These are phyloP conservation scores for Aspergillus floridensis DNA, from an alignment of 2,329 filamentous ascomycete genomes.

Conservation along the genomic window DNA sequence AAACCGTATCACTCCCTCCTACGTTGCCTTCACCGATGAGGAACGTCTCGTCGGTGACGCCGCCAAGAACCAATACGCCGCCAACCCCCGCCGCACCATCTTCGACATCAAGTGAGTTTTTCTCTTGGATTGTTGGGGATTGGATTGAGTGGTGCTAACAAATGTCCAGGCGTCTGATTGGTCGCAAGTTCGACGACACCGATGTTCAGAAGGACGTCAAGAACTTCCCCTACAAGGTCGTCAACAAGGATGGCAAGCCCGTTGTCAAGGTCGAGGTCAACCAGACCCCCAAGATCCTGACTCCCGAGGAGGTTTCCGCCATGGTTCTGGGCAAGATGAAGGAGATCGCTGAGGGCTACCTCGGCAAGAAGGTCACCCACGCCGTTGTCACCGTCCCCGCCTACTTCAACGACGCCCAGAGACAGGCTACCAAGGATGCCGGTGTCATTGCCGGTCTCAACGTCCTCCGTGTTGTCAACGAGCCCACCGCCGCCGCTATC, in stretches of 20 bases:
- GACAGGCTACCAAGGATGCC: slow-evolving; percentile 94
- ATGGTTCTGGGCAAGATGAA: slow-evolving; percentile 69
- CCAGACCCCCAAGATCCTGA: slow-evolving; percentile 60
- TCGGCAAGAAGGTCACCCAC: slow-evolving; percentile 60
- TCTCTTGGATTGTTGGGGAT: too few relatives aligned
- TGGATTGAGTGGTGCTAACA: slow-evolving; percentile 7
- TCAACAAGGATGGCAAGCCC: slow-evolving; percentile 87
- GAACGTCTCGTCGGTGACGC: slow-evolving; percentile 96
- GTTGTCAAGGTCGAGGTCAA: slow-evolving; percentile 67
- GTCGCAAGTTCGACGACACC: slow-evolving; percentile 77
- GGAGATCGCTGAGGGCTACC: slow-evolving; percentile 62
- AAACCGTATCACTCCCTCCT: slow-evolving; percentile 93
- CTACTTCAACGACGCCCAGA: slow-evolving; percentile 98
- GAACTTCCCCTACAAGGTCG: slow-evolving; percentile 96
- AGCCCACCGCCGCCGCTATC: slow-evolving; percentile 91
- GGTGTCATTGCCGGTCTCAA: slow-evolving; percentile 89
- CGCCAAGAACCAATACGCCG: slow-evolving; percentile 89
- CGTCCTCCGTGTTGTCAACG: slow-evolving; percentile 94
- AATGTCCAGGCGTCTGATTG: slow-evolving; percentile 68
- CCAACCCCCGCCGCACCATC: slow-evolving; percentile 73
- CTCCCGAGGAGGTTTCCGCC: slow-evolving; percentile 64
- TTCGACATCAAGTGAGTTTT: slow-evolving; percentile 78
- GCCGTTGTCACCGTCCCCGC: slow-evolving; percentile 87
- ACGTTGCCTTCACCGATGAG: slow-evolving; percentile 94
- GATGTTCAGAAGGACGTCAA: slow-evolving; percentile 92